Evolutionary conservation across 306 rosid species (phyloP), one percentile per base, ranked within the genome.

Genomic region (Cucumis melo): DNA sequence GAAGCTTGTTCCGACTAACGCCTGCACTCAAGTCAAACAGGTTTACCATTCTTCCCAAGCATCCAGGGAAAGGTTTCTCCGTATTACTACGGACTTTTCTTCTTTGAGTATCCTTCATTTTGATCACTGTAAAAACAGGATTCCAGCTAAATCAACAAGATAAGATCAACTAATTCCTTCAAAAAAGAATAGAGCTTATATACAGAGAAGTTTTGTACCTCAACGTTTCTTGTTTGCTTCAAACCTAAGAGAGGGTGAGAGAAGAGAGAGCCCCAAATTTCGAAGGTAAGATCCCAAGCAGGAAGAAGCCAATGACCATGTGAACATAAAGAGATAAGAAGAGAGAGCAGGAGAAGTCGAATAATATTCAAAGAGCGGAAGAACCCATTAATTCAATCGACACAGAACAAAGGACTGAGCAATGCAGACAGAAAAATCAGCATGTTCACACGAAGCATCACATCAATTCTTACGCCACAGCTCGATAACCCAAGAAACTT

Each of bases 11-110:
- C 71, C 89, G 90, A 51, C 89, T 79, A 6, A 89, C 87, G 67
- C 92, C 92, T 8, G 87, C 68, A 71, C 83, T 81, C 78, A 89
- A 83, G 85, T 94, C 97, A 84, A 94, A 94, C 82, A 94, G 91
- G 86, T 87, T 88, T 46, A 90, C 96, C 98, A 91, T 87, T 87
- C 95, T 91, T 85, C 98, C 98, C 86, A 91, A 63, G 79, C 98
- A 94, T 60, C 98, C 98, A 19, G 97, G 94, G 79, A 89, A 82
- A 44, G 92, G 91, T 54, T 91, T 91, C 66, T 90, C 98, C 27
- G 42, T 50, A 24, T 72, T 79, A 76, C 80, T 81, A 81, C 80
- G 87, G 76, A 81, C 81, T 77, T 81, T 86, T 55, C 86, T 74
- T 77, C 79, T 86, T 84, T 84, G 91, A 56, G 84, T 73, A 70